A percentile compares a stretch with the other conserved stretches of the same genome.
These are phyloP conservation scores for Akanthomyces lecanii DNA, from an alignment of 2,329 filamentous ascomycete genomes.

Conservation along the genomic window DNA sequence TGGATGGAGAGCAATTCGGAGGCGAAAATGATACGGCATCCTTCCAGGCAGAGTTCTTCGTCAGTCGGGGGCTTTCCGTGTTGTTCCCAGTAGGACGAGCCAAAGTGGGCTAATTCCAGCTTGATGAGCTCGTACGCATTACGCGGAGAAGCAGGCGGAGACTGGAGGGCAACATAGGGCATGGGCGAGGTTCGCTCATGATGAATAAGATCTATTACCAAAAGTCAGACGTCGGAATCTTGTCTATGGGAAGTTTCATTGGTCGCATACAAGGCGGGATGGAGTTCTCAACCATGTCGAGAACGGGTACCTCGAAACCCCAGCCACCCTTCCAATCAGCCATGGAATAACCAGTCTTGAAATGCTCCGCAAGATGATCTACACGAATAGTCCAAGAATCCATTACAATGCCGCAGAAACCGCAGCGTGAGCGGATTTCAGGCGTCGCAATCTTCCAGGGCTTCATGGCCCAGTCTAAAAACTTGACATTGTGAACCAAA, in stretches of 20 bases:
- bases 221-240: conserved; percentile 38
- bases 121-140: conserved; percentile 61
- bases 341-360: conserved; percentile 63
- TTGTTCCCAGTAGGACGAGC: conserved; percentile 40
- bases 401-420: conserved; percentile 61
- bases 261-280: conserved; percentile 59
- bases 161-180: conserved; percentile 47
- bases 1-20: conserved; percentile 45
- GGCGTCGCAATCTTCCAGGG: conserved; percentile 57
- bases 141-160: conserved; percentile 43
- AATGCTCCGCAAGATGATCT: conserved; percentile 64
- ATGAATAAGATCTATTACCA: conserved; percentile 57
- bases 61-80: conserved; percentile 43
- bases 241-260: conserved; percentile 33
- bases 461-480: conserved; percentile 60
- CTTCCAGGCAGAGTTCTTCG: conserved; percentile 52
- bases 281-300: conserved; percentile 62
- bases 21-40: conserved; percentile 55
- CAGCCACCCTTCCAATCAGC: conserved; percentile 67
- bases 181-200: conserved; percentile 55
- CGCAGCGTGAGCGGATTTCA: conserved; percentile 59
- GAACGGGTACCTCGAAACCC: conserved; percentile 59
- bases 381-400: conserved; percentile 57
- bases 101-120: conserved; percentile 51
- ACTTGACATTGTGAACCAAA: conserved; percentile 60